Percentiles rank a stretch among this genome's conserved stretches.
Evolutionary conservation across 2,329 filamentous ascomycete genomes (phyloP).

Genomic region (Fonsecaea erecta): DNA sequence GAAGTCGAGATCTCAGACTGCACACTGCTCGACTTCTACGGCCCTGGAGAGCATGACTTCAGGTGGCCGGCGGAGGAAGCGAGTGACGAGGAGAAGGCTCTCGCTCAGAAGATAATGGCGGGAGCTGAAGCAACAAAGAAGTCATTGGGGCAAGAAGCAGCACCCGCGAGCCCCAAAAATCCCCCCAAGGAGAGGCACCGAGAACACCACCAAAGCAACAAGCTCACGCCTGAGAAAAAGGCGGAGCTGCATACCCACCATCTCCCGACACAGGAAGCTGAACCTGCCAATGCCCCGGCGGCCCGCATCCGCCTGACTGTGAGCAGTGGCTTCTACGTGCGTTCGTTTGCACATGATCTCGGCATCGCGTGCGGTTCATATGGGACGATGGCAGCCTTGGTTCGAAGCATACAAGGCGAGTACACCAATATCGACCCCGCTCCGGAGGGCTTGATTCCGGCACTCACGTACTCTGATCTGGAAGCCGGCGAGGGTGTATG

Average conservation of each 20-base stretch:
- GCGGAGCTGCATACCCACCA: constrained; percentile 38
- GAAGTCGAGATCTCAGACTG: constrained; percentile 77
- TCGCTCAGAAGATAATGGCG: constrained; percentile 70
- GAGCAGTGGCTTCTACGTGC: constrained; percentile 94
- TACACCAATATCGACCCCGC: constrained; percentile 54
- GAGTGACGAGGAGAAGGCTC: constrained; percentile 71
- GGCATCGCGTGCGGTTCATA: constrained; percentile 80
- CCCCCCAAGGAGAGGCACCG: constrained; percentile 30
- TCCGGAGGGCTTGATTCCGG: constrained; percentile 55
- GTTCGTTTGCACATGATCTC: constrained; percentile 89
- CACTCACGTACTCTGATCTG: constrained; percentile 78
- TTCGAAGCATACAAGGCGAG: constrained; percentile 78
- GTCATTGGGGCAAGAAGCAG: constrained; percentile 6
- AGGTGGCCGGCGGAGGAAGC: constrained; percentile 81
- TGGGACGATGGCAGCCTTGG: constrained; percentile 82
- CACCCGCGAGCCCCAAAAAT: not conserved
- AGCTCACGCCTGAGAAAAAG: constrained; percentile 32
- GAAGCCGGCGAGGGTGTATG: constrained; percentile 77
- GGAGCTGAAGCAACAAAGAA: constrained; percentile 38
- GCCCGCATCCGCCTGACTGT: constrained; percentile 87
- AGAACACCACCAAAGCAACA: constrained; percentile 24
- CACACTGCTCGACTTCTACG: constrained; percentile 81
- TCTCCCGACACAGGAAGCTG: constrained; percentile 27
- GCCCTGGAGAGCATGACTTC: constrained; percentile 78
- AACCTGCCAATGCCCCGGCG: constrained; percentile 62